Base-by-base conservation (phyloP, 2,329 filamentous ascomycete genomes). In the Epichloe sylvatica region DNA sequence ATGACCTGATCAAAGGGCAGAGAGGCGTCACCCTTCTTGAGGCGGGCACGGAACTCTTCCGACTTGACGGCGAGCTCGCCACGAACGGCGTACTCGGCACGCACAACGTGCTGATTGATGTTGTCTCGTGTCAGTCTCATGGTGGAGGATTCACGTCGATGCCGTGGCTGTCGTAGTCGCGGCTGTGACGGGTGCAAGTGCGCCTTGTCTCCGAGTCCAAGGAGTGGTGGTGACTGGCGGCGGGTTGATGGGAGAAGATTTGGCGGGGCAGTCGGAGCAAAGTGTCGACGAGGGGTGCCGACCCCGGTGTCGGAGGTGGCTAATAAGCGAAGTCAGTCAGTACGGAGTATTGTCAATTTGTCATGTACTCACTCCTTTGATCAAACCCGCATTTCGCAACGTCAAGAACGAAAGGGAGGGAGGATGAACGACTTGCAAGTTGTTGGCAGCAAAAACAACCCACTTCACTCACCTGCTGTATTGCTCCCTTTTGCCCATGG, bases 31-130 rank as follows among this genome's bases (percentile, higher is more conserved):
- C 77, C 79, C 55, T 79, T 76, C 56, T 73, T 71, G 53, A 96
- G 74, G 61, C 78, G 75, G 49, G 83, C 83, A 53, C 91, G 84
- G 72, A 91, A 95, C 68, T 88, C 78, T 71, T 98, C 92, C 13
- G 89, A 92, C 71, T 86, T 88, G 65, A 94, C 84, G 51, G 92
- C 91, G 55, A 98, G 80, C 70, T 97, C 92, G 63, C 92, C 92
- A 60, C 92, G 87, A 50, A 98, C 92, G 58, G 92, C 92, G 72
- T 98, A 98, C 71, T 95, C 83, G 63, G 92, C 92, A 54, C 81
- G 80, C 64, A 83, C 81, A 57, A 97, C 79, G 66, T 92, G 78
- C 46, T 81, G 86, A 73, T 97, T 98, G 75, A 98, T 94, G 73
- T 92, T 95, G 68, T 87, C 76, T 61, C 86, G 74, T 60, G 76